Evolutionary conservation across 495 filamentous ascomycete species (phyloP), one percentile per base, ranked within the genome.

Genomic region (Penicillium goetzii): DNA sequence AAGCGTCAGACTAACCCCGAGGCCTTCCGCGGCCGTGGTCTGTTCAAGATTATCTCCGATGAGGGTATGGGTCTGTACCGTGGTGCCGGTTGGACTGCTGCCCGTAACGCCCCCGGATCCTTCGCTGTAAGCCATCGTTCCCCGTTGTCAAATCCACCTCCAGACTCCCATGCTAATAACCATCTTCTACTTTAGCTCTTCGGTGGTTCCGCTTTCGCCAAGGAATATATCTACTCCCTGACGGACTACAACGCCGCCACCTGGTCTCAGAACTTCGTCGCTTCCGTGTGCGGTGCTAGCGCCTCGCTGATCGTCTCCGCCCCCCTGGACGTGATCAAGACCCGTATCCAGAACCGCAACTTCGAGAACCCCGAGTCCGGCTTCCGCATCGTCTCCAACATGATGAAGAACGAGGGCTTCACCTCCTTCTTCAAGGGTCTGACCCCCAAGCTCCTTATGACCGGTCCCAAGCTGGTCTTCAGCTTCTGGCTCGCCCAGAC

Each of bases 1-100:
- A 98, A 98, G 84, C 90, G 95, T 67, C 95, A 99, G 80, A 99
- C 95, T 40, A 99, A 99, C 84, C 95, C 95, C 34, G 95, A 97
- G 70, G 93, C 95, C 47, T 99, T 99, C 86, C 85, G 93, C 61
- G 93, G 94, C 66, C 90, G 95, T 70, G 96, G 96, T 55, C 82
- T 98, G 21, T 84, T 97, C 73, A 87, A 85, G 76, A 97, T 99
- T 58, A 82, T 99, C 62, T 80, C 84, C 56, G 95, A 99, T 77
- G 95, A 99, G 75, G 96, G 95, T 34, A 94, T 98, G 75, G 93
- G 92, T 38, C 80, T 99, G 47, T 99, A 99, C 81, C 85, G 95
- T 68, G 95, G 95, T 58, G 96, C 93, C 85, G 91, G 90, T 59
- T 99, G 95, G 95, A 99, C 95, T 40, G 96, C 96, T 34, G 95